Percentiles rank a stretch among this genome's conserved stretches.
These are phyloP conservation scores for Penicillium decumbens DNA, from an alignment of 2,329 filamentous ascomycete genomes.

Conservation along the genomic window DNA sequence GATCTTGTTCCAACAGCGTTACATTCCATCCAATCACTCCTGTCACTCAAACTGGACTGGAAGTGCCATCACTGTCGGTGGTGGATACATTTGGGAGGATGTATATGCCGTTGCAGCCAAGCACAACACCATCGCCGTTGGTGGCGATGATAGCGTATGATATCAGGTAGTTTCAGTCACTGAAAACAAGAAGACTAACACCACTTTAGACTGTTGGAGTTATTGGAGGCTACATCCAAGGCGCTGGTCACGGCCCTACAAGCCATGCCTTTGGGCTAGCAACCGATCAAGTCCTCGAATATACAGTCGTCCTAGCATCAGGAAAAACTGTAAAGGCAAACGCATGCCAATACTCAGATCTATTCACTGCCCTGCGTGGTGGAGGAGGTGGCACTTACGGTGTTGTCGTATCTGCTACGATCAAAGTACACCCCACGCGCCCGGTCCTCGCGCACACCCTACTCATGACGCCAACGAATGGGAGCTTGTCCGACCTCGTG, in stretches of 20 bases:
- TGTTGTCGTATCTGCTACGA: slow-evolving; percentile 9
- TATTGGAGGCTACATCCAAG: slow-evolving; percentile 1
- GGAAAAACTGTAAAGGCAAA: slow-evolving; percentile 1
- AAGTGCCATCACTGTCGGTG: background rate
- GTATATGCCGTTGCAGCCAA: background rate
- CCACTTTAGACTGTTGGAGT: background rate
- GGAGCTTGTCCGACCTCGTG: slow-evolving; percentile 1
- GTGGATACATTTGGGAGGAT: background rate
- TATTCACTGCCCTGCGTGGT: slow-evolving; percentile 3
- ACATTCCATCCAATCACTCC: background rate
- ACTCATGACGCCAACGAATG: background rate
- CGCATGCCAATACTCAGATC: slow-evolving; percentile 1
- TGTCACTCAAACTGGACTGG: background rate
- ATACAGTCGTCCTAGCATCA: background rate
- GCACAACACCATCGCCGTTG: background rate
- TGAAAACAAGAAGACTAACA: background rate
- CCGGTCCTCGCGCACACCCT: slow-evolving; percentile 10
- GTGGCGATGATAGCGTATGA: background rate
- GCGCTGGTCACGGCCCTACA: background rate
- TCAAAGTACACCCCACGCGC: slow-evolving; percentile 16
- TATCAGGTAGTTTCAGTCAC: background rate
- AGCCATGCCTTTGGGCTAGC: background rate
- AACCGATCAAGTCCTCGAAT: slow-evolving; percentile 5
- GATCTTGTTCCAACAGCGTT: background rate
- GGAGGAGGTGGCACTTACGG: slow-evolving; percentile 4